These are phyloP conservation scores for Chrysochromulina parva DNA, from an alignment of 78 protist species.

Conservation along the genomic window DNA sequence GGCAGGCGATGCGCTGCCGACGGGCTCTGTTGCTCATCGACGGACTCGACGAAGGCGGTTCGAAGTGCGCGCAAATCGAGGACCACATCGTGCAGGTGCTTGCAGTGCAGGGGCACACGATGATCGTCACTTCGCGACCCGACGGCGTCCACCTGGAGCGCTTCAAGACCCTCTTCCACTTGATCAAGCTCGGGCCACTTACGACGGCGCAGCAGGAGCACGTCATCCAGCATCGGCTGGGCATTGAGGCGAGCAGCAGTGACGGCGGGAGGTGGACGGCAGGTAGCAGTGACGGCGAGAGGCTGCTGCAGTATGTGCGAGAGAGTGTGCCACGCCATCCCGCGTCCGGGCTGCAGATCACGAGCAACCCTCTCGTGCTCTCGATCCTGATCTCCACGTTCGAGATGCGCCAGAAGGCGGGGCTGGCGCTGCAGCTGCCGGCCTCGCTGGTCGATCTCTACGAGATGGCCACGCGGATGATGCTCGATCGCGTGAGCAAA, in stretches of 20 bases:
- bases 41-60: constrained; percentile 11
- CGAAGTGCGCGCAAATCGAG: background rate
- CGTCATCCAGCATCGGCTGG: background rate
- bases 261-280: too few species aligned
- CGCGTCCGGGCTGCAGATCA: background rate
- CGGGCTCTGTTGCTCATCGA: background rate
- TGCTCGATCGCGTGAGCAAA: background rate
- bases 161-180: background rate
- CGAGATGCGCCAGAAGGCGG: background rate
- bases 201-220: background rate
- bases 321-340: background rate
- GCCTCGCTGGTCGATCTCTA: background rate
- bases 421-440: background rate
- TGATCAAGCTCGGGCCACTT: background rate
- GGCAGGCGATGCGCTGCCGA: background rate
- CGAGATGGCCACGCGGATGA: background rate
- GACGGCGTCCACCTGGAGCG: background rate
- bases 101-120: background rate
- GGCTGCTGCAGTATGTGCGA: background rate
- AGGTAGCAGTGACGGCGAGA: too few species aligned
- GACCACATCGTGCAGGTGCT: background rate
- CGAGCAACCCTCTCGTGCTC: background rate
- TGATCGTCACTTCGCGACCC: background rate
- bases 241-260: background rate
- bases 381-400: background rate